These are phyloP conservation scores for Prunus campanulata DNA, from an alignment of 306 rosid genomes.

Conservation along the genomic window DNA sequence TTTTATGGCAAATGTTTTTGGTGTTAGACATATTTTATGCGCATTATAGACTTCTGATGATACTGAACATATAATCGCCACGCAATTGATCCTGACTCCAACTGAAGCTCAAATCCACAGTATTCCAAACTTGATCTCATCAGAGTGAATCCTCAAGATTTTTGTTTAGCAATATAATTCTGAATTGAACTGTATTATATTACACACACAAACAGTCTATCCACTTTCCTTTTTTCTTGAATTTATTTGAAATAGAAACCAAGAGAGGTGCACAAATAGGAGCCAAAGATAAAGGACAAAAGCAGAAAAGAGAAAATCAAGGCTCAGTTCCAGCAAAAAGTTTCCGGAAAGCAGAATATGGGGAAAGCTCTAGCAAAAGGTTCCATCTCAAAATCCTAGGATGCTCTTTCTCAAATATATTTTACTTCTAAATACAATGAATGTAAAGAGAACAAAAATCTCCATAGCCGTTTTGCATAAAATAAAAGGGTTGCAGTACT, in stretches of 20 bases:
- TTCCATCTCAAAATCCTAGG: not conserved
- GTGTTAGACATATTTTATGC: not conserved
- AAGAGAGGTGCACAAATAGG: not conserved
- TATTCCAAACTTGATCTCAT: slow-evolving; percentile 1
- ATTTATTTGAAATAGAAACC: not conserved
- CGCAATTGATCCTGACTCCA: not conserved
- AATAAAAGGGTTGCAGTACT: too few relatives aligned
- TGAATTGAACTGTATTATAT: not conserved
- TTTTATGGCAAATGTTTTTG: not conserved
- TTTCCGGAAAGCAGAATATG: not conserved
- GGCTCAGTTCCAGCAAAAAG: not conserved
- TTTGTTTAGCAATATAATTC: too few relatives aligned
- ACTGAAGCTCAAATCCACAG: not conserved
- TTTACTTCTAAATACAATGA: not conserved
- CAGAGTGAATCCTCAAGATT: not conserved
- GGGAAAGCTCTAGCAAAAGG: not conserved
- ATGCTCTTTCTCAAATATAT: not conserved
- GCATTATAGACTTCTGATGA: not conserved
- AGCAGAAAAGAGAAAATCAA: not conserved
- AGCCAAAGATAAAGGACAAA: not conserved
- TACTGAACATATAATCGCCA: not conserved
- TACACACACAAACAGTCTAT: not conserved
- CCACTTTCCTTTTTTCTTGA: not conserved
- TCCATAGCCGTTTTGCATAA: not conserved
- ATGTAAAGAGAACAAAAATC: not conserved